Base-by-base conservation (phyloP, 2,329 filamentous ascomycete genomes). In the Neopestalotiopsis sp. region DNA sequence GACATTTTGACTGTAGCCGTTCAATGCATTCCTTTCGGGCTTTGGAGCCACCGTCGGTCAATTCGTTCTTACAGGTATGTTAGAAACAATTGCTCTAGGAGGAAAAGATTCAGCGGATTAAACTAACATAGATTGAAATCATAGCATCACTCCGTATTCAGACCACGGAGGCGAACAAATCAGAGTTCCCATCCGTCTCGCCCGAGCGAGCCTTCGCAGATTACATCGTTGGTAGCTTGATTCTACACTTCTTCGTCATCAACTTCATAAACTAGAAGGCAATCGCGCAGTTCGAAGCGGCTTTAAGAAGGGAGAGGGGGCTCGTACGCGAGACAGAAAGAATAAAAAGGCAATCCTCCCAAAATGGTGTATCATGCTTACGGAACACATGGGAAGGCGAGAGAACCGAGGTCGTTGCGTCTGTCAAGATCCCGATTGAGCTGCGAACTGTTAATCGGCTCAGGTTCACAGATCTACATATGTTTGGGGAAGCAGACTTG, bases 171-270 rank as follows among this genome's bases (percentile, higher is more conserved):
- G 88, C 92, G 78, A 95, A 97, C 84, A 92, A 93, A 84, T 83
- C 82, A 69, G 93, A 96, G 68, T 96, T 96, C 78, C 87, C 88
- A 69, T 86, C 85, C 64, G 90, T 95, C 71, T 95, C 93, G 68
- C 91, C 92, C 74, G 94, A 97, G 83, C 89, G 94, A 80, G 95
- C 96, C 52, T 99, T 99, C 81, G 95, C 96, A 78, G 96, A 99
- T 84, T 99, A 92, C 79, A 88, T 99, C 70, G 94, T 98, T 75
- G 96, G 95, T 80, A 98, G 95, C 81, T 81, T 99, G 80, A 94
- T 98, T 79, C 84, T 98, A 81, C 96, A 99, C 85, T 97, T 98
- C 85, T 99, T 99, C 87, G 98, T 95, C 83, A 91, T 98, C 80
- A 99, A 99, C 88, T 99, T 99, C 82, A 98, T 99, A 86, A 99